These are phyloP conservation scores for Boletus sp. DNA, from an alignment of 768 basidiomycete species.

Conservation along the genomic window DNA sequence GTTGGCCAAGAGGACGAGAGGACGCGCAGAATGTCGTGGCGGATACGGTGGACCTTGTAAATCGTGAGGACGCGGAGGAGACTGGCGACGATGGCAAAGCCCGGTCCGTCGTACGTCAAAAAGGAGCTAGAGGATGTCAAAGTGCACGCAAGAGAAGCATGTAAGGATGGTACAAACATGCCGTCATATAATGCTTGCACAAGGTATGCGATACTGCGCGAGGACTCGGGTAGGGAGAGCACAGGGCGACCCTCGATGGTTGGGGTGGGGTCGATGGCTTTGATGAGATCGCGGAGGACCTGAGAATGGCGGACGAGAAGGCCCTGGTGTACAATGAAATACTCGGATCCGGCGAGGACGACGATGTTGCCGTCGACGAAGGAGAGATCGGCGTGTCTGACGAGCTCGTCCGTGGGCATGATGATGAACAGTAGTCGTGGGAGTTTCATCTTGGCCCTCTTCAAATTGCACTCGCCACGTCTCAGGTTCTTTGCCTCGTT, in stretches of 20 bases:
- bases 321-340: constrained; percentile 69
- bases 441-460: constrained; percentile 6
- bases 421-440: constrained; percentile 10
- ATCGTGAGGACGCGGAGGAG: constrained; percentile 62
- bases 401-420: constrained; percentile 25
- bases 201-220: constrained; percentile 57
- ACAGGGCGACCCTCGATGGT: constrained; percentile 56
- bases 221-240: constrained; percentile 49
- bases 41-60: constrained; percentile 58
- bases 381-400: constrained; percentile 50
- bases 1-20: constrained; percentile 58
- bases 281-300: constrained; percentile 42
- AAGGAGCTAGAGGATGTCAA: constrained; percentile 38
- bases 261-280: constrained; percentile 22
- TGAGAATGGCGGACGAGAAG: constrained; percentile 62
- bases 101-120: constrained; percentile 43
- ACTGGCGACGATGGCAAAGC: constrained; percentile 52
- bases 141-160: constrained; percentile 1
- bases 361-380: constrained; percentile 72
- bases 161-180: constrained; percentile 42
- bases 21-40: constrained; percentile 51
- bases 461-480: constrained; percentile 15
- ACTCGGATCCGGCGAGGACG: constrained; percentile 51
- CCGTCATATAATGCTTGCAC: constrained; percentile 69
- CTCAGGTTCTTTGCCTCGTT: neutral